A percentile compares a stretch with the other conserved stretches of the same genome.
Conservation (phyloP, 1,284 basidiomycete species). For the Cryptococcus neoformans region DNA sequence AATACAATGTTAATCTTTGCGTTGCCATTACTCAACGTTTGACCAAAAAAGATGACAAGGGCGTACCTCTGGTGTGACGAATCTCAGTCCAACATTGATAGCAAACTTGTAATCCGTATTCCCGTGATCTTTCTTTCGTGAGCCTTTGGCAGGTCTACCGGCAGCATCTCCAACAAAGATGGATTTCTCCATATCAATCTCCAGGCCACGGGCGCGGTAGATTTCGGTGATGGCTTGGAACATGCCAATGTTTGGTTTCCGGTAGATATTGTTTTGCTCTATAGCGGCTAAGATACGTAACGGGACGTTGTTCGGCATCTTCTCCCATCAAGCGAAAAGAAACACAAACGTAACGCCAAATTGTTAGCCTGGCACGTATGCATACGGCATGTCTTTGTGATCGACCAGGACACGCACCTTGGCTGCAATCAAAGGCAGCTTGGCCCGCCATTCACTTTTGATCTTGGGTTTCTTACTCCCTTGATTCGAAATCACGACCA, state of each 20-base stretch:
- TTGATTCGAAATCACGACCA: conserved; percentile 81
- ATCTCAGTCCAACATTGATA: conserved; percentile 66
- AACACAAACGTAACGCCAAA: not conserved
- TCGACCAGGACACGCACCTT: conserved; percentile 54
- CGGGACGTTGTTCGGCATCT: conserved; percentile 67
- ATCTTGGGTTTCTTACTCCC: conserved; percentile 52
- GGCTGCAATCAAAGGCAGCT: conserved; percentile 64
- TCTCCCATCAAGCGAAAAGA: not conserved
- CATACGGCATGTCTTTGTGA: not conserved
- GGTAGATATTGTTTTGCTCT: conserved; percentile 60
- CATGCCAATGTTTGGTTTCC: conserved; percentile 90
- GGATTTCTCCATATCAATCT: conserved; percentile 64
- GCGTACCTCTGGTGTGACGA: conserved; percentile 64
- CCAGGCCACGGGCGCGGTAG: conserved; percentile 58
- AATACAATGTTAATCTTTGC: not conserved
- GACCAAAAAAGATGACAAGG: not conserved
- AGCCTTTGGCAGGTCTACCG: conserved; percentile 55
- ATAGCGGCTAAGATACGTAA: conserved; percentile 73
- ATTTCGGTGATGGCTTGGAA: conserved; percentile 68
- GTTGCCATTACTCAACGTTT: too few relatives aligned
- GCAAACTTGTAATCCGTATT: conserved; percentile 85
- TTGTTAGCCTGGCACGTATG: not conserved
- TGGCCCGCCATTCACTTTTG: conserved; percentile 65
- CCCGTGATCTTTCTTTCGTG: conserved; percentile 59
- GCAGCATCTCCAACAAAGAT: conserved; percentile 91